Evolutionary conservation across 805 yeast genomes (phyloP).

Genomic region (Myxozyma monticola): DNA sequence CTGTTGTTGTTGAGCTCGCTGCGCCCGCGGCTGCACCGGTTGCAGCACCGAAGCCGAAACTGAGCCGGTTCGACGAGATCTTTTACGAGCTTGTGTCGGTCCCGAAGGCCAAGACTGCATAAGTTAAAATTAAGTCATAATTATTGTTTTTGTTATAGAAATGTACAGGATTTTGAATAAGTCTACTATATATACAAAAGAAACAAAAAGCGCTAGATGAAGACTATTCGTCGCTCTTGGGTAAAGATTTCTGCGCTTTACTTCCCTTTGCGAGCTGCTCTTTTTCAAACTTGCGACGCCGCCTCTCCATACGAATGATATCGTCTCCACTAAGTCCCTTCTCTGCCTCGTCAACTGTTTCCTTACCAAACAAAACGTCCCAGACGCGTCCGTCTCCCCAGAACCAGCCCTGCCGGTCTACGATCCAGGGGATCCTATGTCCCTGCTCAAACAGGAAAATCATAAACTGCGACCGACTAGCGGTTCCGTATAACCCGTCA

Average conservation of each 20-base stretch:
- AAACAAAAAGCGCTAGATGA: too few relatives aligned
- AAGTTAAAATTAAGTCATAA: too few relatives aligned
- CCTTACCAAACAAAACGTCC: constrained; percentile 79
- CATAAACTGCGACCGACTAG: constrained; percentile 71
- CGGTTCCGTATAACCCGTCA: constrained; percentile 83
- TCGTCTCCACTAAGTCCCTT: constrained; percentile 65
- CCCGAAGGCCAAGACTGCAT: too few relatives aligned
- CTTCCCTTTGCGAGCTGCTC: neutral
- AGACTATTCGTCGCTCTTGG: too few relatives aligned
- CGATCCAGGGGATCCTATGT: constrained; percentile 63
- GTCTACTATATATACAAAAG: too few relatives aligned
- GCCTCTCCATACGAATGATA: constrained; percentile 36
- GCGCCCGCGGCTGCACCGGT: constrained; percentile 7
- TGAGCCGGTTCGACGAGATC: constrained; percentile 23
- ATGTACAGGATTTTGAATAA: too few relatives aligned
- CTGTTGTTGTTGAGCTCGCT: neutral
- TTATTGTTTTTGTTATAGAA: too few relatives aligned
- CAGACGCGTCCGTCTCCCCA: constrained; percentile 91
- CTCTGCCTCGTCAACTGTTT: constrained; percentile 73
- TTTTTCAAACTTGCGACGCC: constrained; percentile 2
- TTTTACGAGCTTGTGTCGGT: constrained; percentile 38
- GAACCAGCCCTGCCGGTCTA: constrained; percentile 83
- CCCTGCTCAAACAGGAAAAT: constrained; percentile 66
- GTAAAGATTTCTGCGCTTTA: constrained; percentile 1
- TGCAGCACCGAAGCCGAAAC: constrained; percentile 7